Conservation (phyloP, 768 basidiomycete genomes). For the Leccinum obscurum region DNA sequence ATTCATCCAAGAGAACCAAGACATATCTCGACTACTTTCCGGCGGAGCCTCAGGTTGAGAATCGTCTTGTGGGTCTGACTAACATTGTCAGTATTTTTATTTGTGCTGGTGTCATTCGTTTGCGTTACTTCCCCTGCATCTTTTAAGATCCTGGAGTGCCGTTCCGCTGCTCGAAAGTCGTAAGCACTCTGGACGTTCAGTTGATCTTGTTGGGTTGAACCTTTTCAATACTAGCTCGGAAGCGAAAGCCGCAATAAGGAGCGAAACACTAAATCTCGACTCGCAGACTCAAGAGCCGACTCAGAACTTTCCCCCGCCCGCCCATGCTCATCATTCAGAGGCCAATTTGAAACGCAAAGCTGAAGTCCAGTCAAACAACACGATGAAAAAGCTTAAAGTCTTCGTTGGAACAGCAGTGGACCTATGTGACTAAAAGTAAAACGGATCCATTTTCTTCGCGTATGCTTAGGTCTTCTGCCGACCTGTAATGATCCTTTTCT, state of each 20-base stretch:
- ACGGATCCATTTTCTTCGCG: background rate
- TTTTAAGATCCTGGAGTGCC: slow-evolving; percentile 10
- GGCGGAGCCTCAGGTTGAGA: slow-evolving; percentile 59
- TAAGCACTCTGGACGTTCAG: slow-evolving; percentile 4
- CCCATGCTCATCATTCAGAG: slow-evolving; percentile 18
- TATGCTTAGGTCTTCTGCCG: background rate
- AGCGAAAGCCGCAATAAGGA: background rate
- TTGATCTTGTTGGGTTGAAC: background rate
- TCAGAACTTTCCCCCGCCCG: slow-evolving; percentile 27
- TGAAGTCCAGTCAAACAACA: slow-evolving; percentile 13
- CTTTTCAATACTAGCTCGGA: background rate
- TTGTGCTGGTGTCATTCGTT: background rate
- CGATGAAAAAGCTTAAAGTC: slow-evolving; percentile 65
- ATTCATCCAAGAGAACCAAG: slow-evolving; percentile 40
- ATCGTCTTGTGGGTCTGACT: slow-evolving; percentile 56
- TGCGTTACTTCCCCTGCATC: slow-evolving; percentile 2
- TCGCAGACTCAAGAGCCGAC: slow-evolving; percentile 45
- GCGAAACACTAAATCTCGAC: slow-evolving; percentile 15
- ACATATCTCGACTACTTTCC: slow-evolving; percentile 71
- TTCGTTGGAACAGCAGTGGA: slow-evolving; percentile 70
- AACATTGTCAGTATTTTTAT: slow-evolving; percentile 47
- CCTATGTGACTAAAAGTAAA: slow-evolving; percentile 59
- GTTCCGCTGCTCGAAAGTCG: slow-evolving; percentile 15
- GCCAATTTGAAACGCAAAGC: slow-evolving; percentile 38
- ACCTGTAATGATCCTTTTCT: background rate